A percentile compares a stretch with the other conserved stretches of the same genome.
These are phyloP conservation scores for Fragaria nilgerrensis DNA, from an alignment of 306 rosid species.

Conservation along the genomic window DNA sequence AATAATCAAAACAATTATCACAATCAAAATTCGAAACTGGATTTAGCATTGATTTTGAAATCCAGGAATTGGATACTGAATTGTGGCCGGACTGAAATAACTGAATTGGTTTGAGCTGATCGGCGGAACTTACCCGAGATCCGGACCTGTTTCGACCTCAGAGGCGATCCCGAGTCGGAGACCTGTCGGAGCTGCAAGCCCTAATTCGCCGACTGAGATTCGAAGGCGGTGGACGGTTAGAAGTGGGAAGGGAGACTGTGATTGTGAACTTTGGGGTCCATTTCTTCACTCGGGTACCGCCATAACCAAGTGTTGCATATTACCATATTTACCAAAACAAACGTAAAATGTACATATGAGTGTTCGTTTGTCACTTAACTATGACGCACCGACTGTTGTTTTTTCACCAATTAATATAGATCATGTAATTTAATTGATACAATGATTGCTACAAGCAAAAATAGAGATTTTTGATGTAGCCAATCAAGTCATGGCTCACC, in stretches of 20 bases:
- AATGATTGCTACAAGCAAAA: no score
- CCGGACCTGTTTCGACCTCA: background rate
- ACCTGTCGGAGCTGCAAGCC: background rate
- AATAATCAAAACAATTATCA: background rate
- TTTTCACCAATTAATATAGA: no score
- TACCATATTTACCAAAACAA: no score
- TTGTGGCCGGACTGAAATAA: no score
- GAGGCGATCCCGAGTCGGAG: slow-evolving; percentile 5
- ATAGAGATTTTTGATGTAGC: no score
- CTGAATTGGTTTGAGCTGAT: background rate
- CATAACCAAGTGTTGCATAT: background rate
- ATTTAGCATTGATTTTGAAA: background rate
- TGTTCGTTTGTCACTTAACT: no score
- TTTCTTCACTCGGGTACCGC: background rate
- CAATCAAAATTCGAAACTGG: background rate
- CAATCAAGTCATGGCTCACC: no score
- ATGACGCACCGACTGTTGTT: no score
- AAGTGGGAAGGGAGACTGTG: slow-evolving; percentile 2
- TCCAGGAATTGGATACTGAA: background rate
- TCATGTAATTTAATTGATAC: no score
- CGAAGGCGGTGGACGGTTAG: background rate
- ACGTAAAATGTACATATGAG: no score
- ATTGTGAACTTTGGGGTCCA: background rate
- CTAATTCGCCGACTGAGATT: background rate
- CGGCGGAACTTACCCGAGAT: slow-evolving; percentile 15